These are phyloP conservation scores for Rhodotorula paludigena DNA, from an alignment of 768 basidiomycete genomes.

Conservation along the genomic window DNA sequence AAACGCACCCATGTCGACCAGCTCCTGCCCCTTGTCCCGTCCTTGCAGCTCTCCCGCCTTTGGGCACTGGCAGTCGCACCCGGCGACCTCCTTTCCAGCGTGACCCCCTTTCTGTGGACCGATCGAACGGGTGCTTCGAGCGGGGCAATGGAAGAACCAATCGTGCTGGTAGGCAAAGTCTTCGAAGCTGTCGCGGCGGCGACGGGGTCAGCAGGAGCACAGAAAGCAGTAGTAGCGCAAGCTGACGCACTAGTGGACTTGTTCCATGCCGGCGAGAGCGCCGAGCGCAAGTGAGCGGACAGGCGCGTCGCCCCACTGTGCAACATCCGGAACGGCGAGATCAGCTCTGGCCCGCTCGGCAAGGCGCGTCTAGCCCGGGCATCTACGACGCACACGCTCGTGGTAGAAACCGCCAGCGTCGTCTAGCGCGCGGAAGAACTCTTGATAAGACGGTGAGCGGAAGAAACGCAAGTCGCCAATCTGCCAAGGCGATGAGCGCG, in stretches of 20 bases:
- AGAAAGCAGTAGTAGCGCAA: not conserved
- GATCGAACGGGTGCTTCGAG: not conserved
- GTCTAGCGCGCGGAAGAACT: slow-evolving; percentile 79
- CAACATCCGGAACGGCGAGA: too few species aligned
- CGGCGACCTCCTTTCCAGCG: not conserved
- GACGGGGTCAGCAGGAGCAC: not conserved
- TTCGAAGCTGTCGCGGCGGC: slow-evolving; percentile 30
- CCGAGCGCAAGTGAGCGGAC: slow-evolving; percentile 35
- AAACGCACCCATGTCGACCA: slow-evolving; percentile 24
- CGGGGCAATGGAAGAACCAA: slow-evolving; percentile 36
- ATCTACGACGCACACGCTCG: slow-evolving; percentile 4
- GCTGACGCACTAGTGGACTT: slow-evolving; percentile 36
- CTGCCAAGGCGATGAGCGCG: slow-evolving; percentile 51
- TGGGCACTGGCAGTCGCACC: slow-evolving; percentile 33
- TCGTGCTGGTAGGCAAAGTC: slow-evolving; percentile 42
- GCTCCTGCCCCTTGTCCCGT: not conserved
- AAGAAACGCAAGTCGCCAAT: slow-evolving; percentile 79
- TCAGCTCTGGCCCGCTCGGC: too few species aligned
- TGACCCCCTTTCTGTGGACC: not conserved
- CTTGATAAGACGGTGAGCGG: slow-evolving; percentile 72
- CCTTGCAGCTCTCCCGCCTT: slow-evolving; percentile 7
- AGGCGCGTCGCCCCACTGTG: slow-evolving; percentile 39
- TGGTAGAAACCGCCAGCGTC: slow-evolving; percentile 80
- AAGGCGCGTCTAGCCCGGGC: too few species aligned
- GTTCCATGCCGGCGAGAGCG: slow-evolving; percentile 20